Percentiles rank a stretch among this genome's conserved stretches.
These are phyloP conservation scores for Globisporangium heterothallicum DNA, from an alignment of 352 stramenopile genomes.

Conservation along the genomic window DNA sequence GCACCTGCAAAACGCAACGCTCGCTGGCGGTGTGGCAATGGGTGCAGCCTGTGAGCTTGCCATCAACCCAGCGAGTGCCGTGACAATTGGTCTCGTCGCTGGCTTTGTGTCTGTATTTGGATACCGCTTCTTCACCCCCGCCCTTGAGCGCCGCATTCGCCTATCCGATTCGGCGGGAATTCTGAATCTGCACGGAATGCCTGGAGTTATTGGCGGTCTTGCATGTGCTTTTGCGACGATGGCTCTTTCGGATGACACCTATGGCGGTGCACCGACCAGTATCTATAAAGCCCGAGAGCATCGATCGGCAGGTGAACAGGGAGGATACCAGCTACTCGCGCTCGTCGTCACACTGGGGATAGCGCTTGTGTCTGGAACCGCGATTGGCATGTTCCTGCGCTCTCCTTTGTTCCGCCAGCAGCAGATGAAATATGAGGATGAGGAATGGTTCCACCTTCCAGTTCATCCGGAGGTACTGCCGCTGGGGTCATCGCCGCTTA, in stretches of 20 bases:
- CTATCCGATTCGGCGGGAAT: slow-evolving; percentile 62
- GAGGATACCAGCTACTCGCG: slow-evolving; percentile 56
- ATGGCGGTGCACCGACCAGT: slow-evolving; percentile 32
- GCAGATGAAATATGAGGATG: slow-evolving; percentile 53
- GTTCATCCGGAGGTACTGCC: not conserved
- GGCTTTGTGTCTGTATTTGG: slow-evolving; percentile 39
- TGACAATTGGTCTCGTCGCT: slow-evolving; percentile 49
- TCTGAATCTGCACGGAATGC: slow-evolving; percentile 78
- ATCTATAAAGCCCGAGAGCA: slow-evolving; percentile 47
- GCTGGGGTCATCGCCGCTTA: not conserved
- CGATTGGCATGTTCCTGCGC: slow-evolving; percentile 35
- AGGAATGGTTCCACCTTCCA: slow-evolving; percentile 64
- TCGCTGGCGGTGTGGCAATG: slow-evolving; percentile 81
- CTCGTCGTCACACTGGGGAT: slow-evolving; percentile 44
- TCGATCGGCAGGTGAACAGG: slow-evolving; percentile 35
- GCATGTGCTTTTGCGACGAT: slow-evolving; percentile 51
- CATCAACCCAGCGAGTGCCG: slow-evolving; percentile 50
- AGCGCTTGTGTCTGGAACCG: slow-evolving; percentile 20
- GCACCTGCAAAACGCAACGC: slow-evolving; percentile 79
- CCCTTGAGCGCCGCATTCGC: slow-evolving; percentile 29
- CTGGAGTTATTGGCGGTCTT: slow-evolving; percentile 53
- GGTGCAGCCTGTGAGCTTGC: slow-evolving; percentile 64
- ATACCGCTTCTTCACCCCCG: slow-evolving; percentile 38
- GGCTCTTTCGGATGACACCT: slow-evolving; percentile 39
- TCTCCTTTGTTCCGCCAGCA: slow-evolving; percentile 51